These are phyloP conservation scores for Leishmania gerbilli DNA, from an alignment of 208 protist genomes.

Conservation along the genomic window DNA sequence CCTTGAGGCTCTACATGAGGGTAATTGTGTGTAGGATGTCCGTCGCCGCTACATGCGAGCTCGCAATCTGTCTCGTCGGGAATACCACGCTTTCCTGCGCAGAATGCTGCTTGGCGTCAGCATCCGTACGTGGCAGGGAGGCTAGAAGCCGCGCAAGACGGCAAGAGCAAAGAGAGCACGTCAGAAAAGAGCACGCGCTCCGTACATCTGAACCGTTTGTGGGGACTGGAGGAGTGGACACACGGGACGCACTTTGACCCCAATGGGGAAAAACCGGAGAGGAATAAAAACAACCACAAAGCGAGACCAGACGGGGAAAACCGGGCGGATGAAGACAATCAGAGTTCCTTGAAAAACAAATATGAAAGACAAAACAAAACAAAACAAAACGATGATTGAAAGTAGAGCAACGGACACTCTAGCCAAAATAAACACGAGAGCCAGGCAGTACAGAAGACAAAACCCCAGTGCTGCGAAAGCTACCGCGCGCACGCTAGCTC, in stretches of 20 bases:
- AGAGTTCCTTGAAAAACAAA: not conserved
- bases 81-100: not conserved
- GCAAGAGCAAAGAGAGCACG: not conserved
- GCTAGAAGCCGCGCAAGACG: not conserved
- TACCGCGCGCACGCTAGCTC: not conserved
- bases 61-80: not conserved
- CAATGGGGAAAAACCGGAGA: not conserved
- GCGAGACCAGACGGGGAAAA: not conserved
- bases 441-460: constrained; percentile 14
- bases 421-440: constrained; percentile 15
- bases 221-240: not conserved
- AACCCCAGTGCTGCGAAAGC: not conserved
- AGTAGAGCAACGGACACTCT: not conserved
- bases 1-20: not conserved
- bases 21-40: constrained; percentile 3
- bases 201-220: not conserved
- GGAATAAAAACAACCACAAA: not conserved
- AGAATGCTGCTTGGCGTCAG: constrained; percentile 11
- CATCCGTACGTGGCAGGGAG: not conserved
- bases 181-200: not conserved
- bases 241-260: constrained; percentile 10
- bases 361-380: not conserved
- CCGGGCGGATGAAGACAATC: not conserved
- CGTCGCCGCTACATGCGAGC: not conserved
- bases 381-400: constrained; percentile 1